A percentile compares a stretch with the other conserved stretches of the same genome.
phyloP scores from a whole-genome alignment of 176 grass and related monocot genomes.

The sorghum (Sorghum bicolor) region Sorghum_bicolor_NCBIv3 NC_012872.2:60997501-60998000 shows the following conservation, averaged over 20 bases:
- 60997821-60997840: background rate
- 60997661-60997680: conserved; percentile 21
- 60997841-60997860: background rate
- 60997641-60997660: conserved; percentile 4
- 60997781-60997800: no score
- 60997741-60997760: background rate
- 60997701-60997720: conserved; percentile 8
- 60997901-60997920: background rate
- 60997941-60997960: no score
- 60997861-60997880: background rate
- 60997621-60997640: conserved; percentile 5
- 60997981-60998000: no score
- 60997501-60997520: background rate
- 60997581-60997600: background rate
- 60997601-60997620: conserved; percentile 54
- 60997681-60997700: conserved; percentile 20
- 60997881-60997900: no score
- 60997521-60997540: background rate
- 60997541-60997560: background rate
- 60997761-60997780: background rate
- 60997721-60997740: background rate
- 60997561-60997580: conserved; percentile 3
- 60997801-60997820: background rate
- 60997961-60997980: no score
- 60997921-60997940: background rate